These are phyloP conservation scores for Abelmoschus esculentus DNA, from an alignment of 345 rosid genomes.

Conservation along the genomic window DNA sequence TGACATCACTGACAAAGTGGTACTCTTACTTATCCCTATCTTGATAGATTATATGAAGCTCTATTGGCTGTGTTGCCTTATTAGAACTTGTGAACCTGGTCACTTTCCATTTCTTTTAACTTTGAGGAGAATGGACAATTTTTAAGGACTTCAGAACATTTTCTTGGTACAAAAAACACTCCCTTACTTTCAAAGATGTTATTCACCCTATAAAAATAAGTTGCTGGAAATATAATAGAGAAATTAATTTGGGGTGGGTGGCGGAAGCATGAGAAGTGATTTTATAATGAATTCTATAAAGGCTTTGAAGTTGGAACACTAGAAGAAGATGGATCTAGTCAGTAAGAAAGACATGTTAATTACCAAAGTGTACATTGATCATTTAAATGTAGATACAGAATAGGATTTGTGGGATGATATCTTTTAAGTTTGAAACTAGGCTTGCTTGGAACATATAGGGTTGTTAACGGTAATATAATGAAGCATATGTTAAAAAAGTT, in stretches of 20 bases:
- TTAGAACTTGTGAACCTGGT: not conserved
- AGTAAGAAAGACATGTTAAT: not conserved
- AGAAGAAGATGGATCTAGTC: not conserved
- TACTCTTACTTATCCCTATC: slow-evolving; percentile 19
- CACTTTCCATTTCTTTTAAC: not conserved
- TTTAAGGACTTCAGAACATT: not conserved
- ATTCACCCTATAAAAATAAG: not conserved
- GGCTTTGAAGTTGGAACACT: not conserved
- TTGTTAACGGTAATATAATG: not conserved
- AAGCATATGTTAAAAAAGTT: not conserved
- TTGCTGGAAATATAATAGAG: not conserved
- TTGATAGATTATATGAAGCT: not conserved
- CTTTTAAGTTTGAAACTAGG: not conserved
- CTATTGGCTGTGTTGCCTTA: not conserved
- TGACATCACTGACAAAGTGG: slow-evolving; percentile 95
- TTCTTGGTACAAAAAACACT: not conserved
- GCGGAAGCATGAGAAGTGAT: not conserved
- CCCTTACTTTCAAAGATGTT: not conserved
- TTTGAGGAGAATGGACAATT: not conserved
- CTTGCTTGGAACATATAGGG: not conserved
- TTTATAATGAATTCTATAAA: not conserved
- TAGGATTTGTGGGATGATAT: not conserved
- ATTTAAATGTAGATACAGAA: not conserved
- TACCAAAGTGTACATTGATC: not conserved
- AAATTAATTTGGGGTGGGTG: not conserved